These are phyloP conservation scores for Zygosaccharomyces sapae DNA, from an alignment of 1,139 yeast genomes.

Conservation along the genomic window DNA sequence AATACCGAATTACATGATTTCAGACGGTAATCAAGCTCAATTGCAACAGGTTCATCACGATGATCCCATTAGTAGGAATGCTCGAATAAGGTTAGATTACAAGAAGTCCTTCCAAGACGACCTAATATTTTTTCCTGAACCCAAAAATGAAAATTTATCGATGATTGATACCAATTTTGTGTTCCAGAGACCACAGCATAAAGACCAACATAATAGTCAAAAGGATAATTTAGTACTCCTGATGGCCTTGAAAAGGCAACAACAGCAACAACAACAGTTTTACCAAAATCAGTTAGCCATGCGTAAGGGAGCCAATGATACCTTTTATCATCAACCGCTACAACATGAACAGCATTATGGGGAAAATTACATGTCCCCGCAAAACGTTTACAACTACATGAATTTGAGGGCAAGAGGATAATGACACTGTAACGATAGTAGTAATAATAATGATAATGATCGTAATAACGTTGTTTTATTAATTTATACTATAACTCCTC, in stretches of 20 bases:
- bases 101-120: constrained; percentile 32
- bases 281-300: constrained; percentile 1
- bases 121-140: constrained; percentile 28
- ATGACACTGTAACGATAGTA: background rate
- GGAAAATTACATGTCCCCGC: constrained; percentile 8
- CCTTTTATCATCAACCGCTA: constrained; percentile 4
- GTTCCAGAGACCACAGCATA: constrained; percentile 2
- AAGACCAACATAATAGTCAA: constrained; percentile 10
- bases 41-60: constrained; percentile 14
- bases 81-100: constrained; percentile 25
- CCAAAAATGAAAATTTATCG: constrained; percentile 8
- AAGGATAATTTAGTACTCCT: constrained; percentile 20
- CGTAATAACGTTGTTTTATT: background rate
- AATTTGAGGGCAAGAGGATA: constrained; percentile 10
- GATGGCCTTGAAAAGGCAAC: constrained; percentile 21
- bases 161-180: constrained; percentile 1
- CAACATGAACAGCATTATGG: constrained; percentile 10
- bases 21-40: constrained; percentile 4
- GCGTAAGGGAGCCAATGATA: constrained; percentile 4
- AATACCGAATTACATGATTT: constrained; percentile 3
- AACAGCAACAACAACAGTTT: constrained; percentile 18
- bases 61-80: constrained; percentile 24
- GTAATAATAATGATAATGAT: background rate
- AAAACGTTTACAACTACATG: constrained; percentile 7
- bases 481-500: background rate